Evolutionary conservation across 208 protist genomes (phyloP).

Genomic region (Crithidia expoeki): DNA sequence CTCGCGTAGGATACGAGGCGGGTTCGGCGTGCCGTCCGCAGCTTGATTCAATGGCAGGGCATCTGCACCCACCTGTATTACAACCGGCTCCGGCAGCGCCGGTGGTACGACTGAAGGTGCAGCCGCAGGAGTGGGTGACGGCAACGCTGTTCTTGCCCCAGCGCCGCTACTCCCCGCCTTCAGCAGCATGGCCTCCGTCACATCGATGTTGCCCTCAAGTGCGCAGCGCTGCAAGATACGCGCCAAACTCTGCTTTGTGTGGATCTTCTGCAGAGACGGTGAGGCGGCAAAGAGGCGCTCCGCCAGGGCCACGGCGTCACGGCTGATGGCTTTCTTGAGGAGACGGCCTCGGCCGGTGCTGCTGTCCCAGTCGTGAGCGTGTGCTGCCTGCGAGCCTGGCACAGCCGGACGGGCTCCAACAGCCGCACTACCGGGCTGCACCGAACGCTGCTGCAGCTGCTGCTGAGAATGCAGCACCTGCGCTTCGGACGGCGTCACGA

Average conservation of each 20-base stretch:
- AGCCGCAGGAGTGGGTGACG: background rate
- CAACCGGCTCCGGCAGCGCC: constrained; percentile 39
- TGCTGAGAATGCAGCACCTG: constrained; percentile 19
- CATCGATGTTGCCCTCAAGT: constrained; percentile 49
- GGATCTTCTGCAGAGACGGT: constrained; percentile 82
- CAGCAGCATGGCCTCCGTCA: constrained; percentile 43
- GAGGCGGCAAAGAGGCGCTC: constrained; percentile 85
- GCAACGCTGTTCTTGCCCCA: background rate
- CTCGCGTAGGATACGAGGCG: constrained; percentile 56
- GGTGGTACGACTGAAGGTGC: constrained; percentile 21
- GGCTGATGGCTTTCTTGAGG: constrained; percentile 72
- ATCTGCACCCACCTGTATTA: constrained; percentile 60
- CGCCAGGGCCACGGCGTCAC: constrained; percentile 78
- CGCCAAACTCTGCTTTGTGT: constrained; percentile 88
- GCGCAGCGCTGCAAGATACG: constrained; percentile 80
- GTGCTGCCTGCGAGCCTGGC: constrained; percentile 36
- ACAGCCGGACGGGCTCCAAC: constrained; percentile 31
- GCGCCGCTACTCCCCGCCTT: too few relatives aligned
- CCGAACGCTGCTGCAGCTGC: constrained; percentile 6
- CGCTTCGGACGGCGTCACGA: constrained; percentile 37
- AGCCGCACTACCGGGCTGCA: background rate
- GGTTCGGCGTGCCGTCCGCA: constrained; percentile 16
- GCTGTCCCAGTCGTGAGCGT: constrained; percentile 67
- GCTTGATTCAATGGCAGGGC: constrained; percentile 21
- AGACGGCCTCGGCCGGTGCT: constrained; percentile 49